Percentiles rank a stretch among this genome's conserved stretches.
These are phyloP conservation scores for Daldinia loculata DNA, from an alignment of 495 filamentous ascomycete genomes.

Conservation along the genomic window DNA sequence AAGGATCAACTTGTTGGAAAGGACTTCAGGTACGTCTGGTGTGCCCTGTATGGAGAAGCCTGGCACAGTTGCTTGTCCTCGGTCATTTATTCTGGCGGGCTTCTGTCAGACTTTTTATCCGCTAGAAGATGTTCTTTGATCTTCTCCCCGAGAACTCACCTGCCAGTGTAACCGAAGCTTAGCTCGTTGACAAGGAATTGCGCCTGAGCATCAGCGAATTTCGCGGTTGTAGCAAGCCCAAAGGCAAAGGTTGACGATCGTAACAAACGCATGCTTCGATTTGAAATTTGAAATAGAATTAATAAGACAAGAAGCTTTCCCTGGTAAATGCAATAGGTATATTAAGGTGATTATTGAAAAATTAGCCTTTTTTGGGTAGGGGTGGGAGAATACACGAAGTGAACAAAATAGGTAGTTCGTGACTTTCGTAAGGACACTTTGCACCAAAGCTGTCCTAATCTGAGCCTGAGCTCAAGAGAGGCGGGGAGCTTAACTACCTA, in stretches of 20 bases:
- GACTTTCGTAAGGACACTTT: slow-evolving; percentile 46
- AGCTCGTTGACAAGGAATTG: slow-evolving; percentile 66
- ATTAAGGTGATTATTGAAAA: slow-evolving; percentile 15
- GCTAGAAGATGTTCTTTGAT: slow-evolving; percentile 25
- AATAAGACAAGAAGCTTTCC: slow-evolving; percentile 4
- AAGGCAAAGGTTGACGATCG: slow-evolving; percentile 50
- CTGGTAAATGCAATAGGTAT: neutral
- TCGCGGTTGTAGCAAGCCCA: slow-evolving; percentile 56
- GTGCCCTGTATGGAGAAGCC: slow-evolving; percentile 75
- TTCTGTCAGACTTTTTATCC: slow-evolving; percentile 15
- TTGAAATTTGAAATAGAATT: slow-evolving; percentile 7
- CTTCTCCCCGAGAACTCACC: slow-evolving; percentile 54
- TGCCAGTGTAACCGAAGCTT: slow-evolving; percentile 79
- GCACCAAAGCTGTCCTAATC: slow-evolving; percentile 42
- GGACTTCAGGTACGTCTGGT: slow-evolving; percentile 73
- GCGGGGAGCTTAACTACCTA: slow-evolving; percentile 38
- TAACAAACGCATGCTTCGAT: slow-evolving; percentile 53
- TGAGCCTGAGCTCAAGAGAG: slow-evolving; percentile 22
- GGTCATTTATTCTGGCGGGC: slow-evolving; percentile 50
- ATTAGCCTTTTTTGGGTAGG: slow-evolving; percentile 29
- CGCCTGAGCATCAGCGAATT: slow-evolving; percentile 65
- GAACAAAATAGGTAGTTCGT: slow-evolving; percentile 7
- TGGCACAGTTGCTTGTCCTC: slow-evolving; percentile 49
- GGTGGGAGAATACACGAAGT: slow-evolving; percentile 7
- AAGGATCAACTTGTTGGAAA: slow-evolving; percentile 91